These are phyloP conservation scores for Fusarium sp. DNA, from an alignment of 2,329 filamentous ascomycete species.

Conservation along the genomic window DNA sequence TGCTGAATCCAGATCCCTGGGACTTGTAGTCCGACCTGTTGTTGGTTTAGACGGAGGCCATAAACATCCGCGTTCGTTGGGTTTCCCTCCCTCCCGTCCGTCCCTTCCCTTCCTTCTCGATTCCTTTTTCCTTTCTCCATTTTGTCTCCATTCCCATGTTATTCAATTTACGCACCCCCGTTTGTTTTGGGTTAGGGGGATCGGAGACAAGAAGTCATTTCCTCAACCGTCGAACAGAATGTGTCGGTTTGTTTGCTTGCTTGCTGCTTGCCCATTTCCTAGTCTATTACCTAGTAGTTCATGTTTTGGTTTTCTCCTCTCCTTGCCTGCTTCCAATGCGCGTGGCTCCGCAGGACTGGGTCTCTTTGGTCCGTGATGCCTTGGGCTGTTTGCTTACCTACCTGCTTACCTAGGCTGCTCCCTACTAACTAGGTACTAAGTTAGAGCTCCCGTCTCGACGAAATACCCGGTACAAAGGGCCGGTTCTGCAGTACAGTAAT, in stretches of 20 bases:
- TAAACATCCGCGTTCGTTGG: constrained; percentile 18
- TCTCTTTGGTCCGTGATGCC: not conserved
- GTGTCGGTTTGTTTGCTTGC: constrained; percentile 12
- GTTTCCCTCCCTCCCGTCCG: constrained; percentile 19
- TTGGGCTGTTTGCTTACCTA: not conserved
- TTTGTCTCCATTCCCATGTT: not conserved
- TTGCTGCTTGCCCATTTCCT: not conserved
- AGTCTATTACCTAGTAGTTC: not conserved
- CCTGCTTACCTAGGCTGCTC: not conserved
- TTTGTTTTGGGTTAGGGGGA: constrained; percentile 14
- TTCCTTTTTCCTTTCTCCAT: not conserved
- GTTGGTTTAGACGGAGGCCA: not conserved
- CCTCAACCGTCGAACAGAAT: constrained; percentile 18
- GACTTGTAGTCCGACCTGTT: constrained; percentile 9
- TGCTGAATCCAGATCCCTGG: constrained; percentile 47
- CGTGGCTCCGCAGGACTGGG: not conserved
- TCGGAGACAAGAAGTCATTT: not conserved
- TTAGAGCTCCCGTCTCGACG: not conserved
- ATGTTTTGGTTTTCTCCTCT: not conserved
- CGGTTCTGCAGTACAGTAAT: not conserved
- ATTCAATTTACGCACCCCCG: constrained; percentile 11
- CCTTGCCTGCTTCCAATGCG: not conserved
- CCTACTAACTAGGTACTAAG: not conserved
- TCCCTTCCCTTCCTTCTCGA: constrained; percentile 1
- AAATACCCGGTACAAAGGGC: constrained; percentile 6